Base-by-base conservation (phyloP, 2,329 filamentous ascomycete genomes). In the Paraphoma sp. region DNA sequence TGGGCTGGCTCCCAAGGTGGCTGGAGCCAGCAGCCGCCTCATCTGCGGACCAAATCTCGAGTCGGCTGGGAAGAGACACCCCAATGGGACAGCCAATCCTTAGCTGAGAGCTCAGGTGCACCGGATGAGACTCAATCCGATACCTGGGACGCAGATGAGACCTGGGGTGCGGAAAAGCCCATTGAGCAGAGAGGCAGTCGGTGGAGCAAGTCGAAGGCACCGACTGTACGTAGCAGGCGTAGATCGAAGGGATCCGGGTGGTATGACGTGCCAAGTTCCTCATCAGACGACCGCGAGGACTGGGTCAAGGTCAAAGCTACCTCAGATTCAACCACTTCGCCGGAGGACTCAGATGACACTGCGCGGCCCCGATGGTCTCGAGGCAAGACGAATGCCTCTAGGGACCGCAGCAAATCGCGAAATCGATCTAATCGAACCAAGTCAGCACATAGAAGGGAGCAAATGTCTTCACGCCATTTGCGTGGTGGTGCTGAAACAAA, bases 121-220 rank as follows among this genome's bases (percentile, higher is more conserved):
- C 47, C 23, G 10, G 58, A 61, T 2, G 53, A 64, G 11, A 57
- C 56, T 0, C 18, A 45, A 3, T 48, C 51, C 4, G 65, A 69
- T 7, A 60, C 64, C 4, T 70, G 68, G 68, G 59, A 67, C 10
- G 59, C 56, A 1, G 60, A 60, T 7, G 59, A 66, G 11, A 59
- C 64, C 1, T 64, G 62, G 64, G 54, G 49, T 31, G 54, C 42
- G 1, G 54, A 46, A 16, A 55, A 48, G 16, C n/a, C 36, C 18
- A 23, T 41, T 6, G 44, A 17, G 2, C 54, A 53, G 42, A 51
- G 51, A 12, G 43, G 17, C 6, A 51, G 49, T 12, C 33, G 43
- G 44, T 43, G 45, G 14, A 40, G 38, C 6, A 54, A 12, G 12
- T 47, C 41, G 10, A 49, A 29, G 40, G 31, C 36, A 17, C 45